Evolutionary conservation across 2,329 filamentous ascomycete genomes (phyloP).

Genomic region (Lasiodiplodia sp.): DNA sequence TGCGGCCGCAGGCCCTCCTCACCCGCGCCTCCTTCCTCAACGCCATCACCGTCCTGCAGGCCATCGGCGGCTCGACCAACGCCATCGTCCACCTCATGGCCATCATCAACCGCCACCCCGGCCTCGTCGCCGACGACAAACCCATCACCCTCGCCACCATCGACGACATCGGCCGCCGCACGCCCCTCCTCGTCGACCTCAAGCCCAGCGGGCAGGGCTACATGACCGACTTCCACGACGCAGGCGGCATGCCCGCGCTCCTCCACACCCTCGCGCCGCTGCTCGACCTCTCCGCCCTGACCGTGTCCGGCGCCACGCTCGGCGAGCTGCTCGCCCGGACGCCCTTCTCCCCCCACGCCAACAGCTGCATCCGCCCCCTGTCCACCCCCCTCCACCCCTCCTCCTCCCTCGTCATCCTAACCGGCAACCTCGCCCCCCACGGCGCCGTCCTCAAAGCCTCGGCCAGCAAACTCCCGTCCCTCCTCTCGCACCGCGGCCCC

Average conservation of each 20-base stretch:
- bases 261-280: slow-evolving; percentile 82
- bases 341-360: slow-evolving; percentile 73
- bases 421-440: slow-evolving; percentile 83
- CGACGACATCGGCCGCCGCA: slow-evolving; percentile 77
- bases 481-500: slow-evolving; percentile 76
- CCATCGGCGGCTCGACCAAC: slow-evolving; percentile 55
- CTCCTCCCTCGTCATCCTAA: slow-evolving; percentile 84
- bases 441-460: slow-evolving; percentile 94
- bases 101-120: slow-evolving; percentile 59
- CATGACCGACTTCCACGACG: slow-evolving; percentile 85
- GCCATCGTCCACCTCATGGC: slow-evolving; percentile 54
- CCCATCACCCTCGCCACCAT: slow-evolving; percentile 81
- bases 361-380: slow-evolving; percentile 79
- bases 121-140: slow-evolving; percentile 59
- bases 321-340: slow-evolving; percentile 77
- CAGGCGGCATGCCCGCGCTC: slow-evolving; percentile 82
- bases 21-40: slow-evolving; percentile 58
- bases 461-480: slow-evolving; percentile 76
- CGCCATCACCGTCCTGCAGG: slow-evolving; percentile 54
- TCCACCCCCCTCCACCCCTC: slow-evolving; percentile 82
- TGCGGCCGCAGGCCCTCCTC: slow-evolving; percentile 42
- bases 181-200: slow-evolving; percentile 82
- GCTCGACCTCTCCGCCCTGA: slow-evolving; percentile 77
- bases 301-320: slow-evolving; percentile 80
- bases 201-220: slow-evolving; percentile 83